A percentile compares a stretch with the other conserved stretches of the same genome.
These are phyloP conservation scores for Gilbertella persicaria DNA, from an alignment of 371 early-diverging fungal genomes.

Conservation along the genomic window DNA sequence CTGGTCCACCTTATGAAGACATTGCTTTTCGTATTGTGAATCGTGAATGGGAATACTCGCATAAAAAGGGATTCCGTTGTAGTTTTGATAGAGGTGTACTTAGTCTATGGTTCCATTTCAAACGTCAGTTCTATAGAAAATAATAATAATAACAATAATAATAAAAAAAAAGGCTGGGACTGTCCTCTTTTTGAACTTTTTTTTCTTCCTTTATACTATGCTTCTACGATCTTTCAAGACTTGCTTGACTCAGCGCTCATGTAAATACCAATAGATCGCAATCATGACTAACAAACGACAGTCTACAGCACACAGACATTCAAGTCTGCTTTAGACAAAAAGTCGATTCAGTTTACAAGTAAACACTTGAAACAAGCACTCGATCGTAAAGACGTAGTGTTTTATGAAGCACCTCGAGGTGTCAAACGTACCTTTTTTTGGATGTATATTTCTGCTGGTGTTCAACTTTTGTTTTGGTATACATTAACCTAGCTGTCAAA, in stretches of 20 bases:
- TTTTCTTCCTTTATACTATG: no score
- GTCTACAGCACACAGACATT: background rate
- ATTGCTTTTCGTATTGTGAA: slow-evolving; percentile 94
- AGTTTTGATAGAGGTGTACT: slow-evolving; percentile 91
- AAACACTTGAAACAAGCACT: slow-evolving; percentile 40
- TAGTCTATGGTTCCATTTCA: slow-evolving; percentile 93
- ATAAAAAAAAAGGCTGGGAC: no score
- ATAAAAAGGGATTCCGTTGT: slow-evolving; percentile 90
- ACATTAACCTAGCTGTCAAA: background rate
- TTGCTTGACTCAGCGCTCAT: no score
- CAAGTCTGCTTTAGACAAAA: slow-evolving; percentile 20
- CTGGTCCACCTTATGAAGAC: slow-evolving; percentile 96
- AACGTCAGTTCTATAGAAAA: slow-evolving; percentile 80
- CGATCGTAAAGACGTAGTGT: slow-evolving; percentile 40
- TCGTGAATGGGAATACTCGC: slow-evolving; percentile 93
- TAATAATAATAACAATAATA: no score
- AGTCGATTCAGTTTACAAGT: slow-evolving; percentile 25
- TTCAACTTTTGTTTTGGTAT: slow-evolving; percentile 55
- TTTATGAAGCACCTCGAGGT: slow-evolving; percentile 45
- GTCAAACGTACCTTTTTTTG: slow-evolving; percentile 41
- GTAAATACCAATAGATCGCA: no score
- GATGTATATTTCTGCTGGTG: slow-evolving; percentile 53
- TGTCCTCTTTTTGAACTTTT: no score
- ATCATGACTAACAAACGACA: no score
- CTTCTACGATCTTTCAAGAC: no score